Base-by-base conservation (phyloP, 2,329 filamentous ascomycete genomes). In the Talaromyces sp. region DNA sequence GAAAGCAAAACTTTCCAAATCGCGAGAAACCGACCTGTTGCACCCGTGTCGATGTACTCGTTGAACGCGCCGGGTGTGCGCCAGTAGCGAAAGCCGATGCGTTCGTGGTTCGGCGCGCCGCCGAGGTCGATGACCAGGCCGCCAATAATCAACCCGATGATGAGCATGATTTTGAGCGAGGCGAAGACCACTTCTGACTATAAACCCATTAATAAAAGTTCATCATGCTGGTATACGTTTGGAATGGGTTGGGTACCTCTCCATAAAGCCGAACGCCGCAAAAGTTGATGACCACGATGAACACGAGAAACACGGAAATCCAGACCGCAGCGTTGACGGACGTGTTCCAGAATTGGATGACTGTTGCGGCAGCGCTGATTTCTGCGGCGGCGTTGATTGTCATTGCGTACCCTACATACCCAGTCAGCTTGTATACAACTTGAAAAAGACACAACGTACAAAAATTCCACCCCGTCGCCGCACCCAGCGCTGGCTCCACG, bases 341-440 rank as follows among this genome's bases (percentile, higher is more conserved):
- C 4, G 74, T 69, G 10, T 74, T 68, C 87, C 87, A 90, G 70
- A 84, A 88, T 62, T 84, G 75, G 63, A 89, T 86, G 33, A 90
- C 79, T 17, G 88, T 81, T 49, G 84, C 82, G 15, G 86, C 85
- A 8, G 87, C 87, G 0, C 84, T 85, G 62, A 89, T 86, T 73
- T 90, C 87, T 61, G 84, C 81, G 55, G 77, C 79, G 0, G 82
- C 75, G 25, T 79, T 70, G 30, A 82, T 80, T 0, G 78, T 75
- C 58, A 76, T 68, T 0, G 76, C 75, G 58, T 81, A 82, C 80
- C 60, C 60, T n/a, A n/a, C n/a, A n/a, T n/a, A n/a, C n/a, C n/a
- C n/a, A n/a, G n/a, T n/a, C n/a, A n/a, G n/a, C n/a, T n/a, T n/a
- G n/a, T n/a, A n/a, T n/a, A n/a, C n/a, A n/a, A n/a, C n/a, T n/a